Conservation (phyloP, 2,329 filamentous ascomycete genomes). For the Neurospora sp. region DNA sequence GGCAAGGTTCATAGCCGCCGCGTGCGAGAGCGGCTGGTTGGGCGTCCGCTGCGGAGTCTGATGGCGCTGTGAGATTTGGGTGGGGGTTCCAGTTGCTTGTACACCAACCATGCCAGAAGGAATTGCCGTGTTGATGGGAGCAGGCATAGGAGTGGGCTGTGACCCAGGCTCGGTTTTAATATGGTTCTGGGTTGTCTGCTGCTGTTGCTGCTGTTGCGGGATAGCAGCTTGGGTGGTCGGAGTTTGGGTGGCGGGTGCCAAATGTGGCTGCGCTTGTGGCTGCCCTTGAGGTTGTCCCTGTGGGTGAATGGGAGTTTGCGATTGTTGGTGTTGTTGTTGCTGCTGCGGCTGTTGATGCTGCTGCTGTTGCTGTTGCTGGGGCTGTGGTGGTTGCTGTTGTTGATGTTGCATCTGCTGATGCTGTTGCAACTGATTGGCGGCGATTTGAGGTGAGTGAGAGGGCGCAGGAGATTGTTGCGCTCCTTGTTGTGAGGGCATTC, state of each 20-base stretch:
- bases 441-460: constrained; percentile 3
- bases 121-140: constrained; percentile 39
- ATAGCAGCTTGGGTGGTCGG: constrained; percentile 4
- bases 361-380: constrained; percentile 8
- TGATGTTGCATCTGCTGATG: constrained; percentile 11
- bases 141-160: constrained; percentile 21
- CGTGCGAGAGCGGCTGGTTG: constrained; percentile 35
- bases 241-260: not conserved
- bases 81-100: constrained; percentile 36
- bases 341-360: constrained; percentile 19
- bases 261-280: constrained; percentile 14
- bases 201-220: constrained; percentile 15
- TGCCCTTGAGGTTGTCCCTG: constrained; percentile 19
- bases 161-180: constrained; percentile 29
- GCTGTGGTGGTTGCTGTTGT: constrained; percentile 11
- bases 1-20: constrained; percentile 39
- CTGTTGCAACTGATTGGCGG: constrained; percentile 10
- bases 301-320: constrained; percentile 9
- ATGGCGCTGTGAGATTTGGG: constrained; percentile 36
- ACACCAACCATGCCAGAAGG: constrained; percentile 29
- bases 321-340: constrained; percentile 17
- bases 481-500: constrained; percentile 14
- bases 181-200: constrained; percentile 11
- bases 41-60: constrained; percentile 35
- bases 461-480: constrained; percentile 4